Evolutionary conservation across 176 grass and related monocot species (phyloP).

Genomic region (Calamus simplicifolius): DNA sequence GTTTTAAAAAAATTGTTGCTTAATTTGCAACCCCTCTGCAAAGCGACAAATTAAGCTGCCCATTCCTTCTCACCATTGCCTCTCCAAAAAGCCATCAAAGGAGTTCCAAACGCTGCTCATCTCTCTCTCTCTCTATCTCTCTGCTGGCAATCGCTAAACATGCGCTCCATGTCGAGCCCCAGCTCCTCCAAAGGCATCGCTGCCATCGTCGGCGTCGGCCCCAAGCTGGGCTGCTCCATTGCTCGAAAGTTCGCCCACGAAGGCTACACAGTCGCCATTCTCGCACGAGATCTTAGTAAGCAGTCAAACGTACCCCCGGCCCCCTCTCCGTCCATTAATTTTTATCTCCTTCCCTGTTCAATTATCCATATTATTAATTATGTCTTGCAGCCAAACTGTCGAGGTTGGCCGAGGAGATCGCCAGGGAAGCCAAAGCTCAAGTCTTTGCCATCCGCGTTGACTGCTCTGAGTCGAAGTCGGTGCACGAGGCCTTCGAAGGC

Average conservation of each 20-base stretch:
- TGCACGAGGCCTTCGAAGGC: constrained; percentile 88
- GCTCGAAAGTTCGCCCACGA: constrained; percentile 87
- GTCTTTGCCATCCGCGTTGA: constrained; percentile 87
- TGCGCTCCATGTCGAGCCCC: constrained; percentile 62
- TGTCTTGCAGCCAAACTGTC: constrained; percentile 60
- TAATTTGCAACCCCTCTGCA: no score
- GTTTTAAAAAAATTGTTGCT: no score
- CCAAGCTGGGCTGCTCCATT: constrained; percentile 62
- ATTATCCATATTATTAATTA: no score
- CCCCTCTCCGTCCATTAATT: not conserved
- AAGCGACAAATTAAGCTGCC: no score
- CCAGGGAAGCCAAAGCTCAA: constrained; percentile 70
- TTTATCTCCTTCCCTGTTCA: not conserved
- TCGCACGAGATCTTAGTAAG: constrained; percentile 65
- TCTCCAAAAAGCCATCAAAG: no score
- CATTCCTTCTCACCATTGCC: no score
- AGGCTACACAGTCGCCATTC: constrained; percentile 92
- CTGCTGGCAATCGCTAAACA: not conserved
- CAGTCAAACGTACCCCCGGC: no score
- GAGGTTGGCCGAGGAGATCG: constrained; percentile 72
- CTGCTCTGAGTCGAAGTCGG: constrained; percentile 72
- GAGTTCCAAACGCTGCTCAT: no score
- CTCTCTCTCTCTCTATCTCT: not conserved
- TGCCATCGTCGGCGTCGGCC: constrained; percentile 84
- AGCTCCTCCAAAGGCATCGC: constrained; percentile 70